phyloP scores from a whole-genome alignment of 2,329 filamentous ascomycete species.

The Scleromitrula shiraiana region DNA sequence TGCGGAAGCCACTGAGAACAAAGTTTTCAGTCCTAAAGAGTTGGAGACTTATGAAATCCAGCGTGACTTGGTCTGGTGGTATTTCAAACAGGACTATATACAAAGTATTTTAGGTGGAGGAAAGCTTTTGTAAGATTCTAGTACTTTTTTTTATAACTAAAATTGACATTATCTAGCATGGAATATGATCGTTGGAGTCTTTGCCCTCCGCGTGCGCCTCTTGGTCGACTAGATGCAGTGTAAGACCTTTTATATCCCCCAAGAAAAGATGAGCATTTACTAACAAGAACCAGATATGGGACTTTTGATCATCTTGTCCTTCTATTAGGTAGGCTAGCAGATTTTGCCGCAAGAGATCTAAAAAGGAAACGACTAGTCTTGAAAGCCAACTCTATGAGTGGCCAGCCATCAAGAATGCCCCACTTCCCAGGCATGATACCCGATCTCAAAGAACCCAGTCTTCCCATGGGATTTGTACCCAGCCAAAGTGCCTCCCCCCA shows the following conservation, averaged over 20 bases:
- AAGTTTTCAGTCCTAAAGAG: slow-evolving; percentile 41
- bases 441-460: slow-evolving; percentile 17
- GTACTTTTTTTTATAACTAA: neutral
- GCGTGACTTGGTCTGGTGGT: slow-evolving; percentile 92
- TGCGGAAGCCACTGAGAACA: slow-evolving; percentile 9
- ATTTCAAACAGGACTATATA: slow-evolving; percentile 86
- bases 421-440: slow-evolving; percentile 28
- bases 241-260: slow-evolving; percentile 34
- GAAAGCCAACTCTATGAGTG: slow-evolving; percentile 35
- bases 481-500: slow-evolving; percentile 17
- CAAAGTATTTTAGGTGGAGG: slow-evolving; percentile 87
- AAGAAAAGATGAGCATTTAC: neutral
- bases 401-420: slow-evolving; percentile 19
- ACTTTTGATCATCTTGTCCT: slow-evolving; percentile 84
- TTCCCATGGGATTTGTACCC: slow-evolving; percentile 27
- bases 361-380: slow-evolving; percentile 66
- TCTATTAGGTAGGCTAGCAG: slow-evolving; percentile 68
- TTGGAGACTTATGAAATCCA: slow-evolving; percentile 73
- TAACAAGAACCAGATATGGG: slow-evolving; percentile 56
- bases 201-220: slow-evolving; percentile 74
- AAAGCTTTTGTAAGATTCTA: slow-evolving; percentile 64
- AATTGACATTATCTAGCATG: slow-evolving; percentile 34
- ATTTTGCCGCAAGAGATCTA: slow-evolving; percentile 72
- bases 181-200: slow-evolving; percentile 76
- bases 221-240: slow-evolving; percentile 69